Evolutionary conservation across 805 yeast genomes (phyloP).

Genomic region (Clavispora carvajalis): DNA sequence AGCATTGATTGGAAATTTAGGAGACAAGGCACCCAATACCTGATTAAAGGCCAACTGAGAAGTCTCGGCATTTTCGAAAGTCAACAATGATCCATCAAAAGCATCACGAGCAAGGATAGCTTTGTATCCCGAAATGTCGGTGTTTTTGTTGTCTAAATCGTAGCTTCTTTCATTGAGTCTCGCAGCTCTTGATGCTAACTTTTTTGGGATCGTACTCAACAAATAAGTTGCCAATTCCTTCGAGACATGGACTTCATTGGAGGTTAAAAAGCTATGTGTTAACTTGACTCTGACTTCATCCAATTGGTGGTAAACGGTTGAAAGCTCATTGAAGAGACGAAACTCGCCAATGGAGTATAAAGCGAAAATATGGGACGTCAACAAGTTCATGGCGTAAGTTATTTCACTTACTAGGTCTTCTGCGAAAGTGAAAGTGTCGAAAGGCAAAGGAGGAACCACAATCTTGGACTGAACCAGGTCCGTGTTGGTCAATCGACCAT

Average conservation of each 20-base stretch:
- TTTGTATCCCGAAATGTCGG: slow-evolving; percentile 61
- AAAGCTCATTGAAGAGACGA: slow-evolving; percentile 52
- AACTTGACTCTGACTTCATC: slow-evolving; percentile 56
- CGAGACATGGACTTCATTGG: slow-evolving; percentile 45
- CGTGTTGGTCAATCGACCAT: slow-evolving; percentile 12
- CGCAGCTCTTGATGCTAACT: slow-evolving; percentile 41
- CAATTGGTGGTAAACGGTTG: slow-evolving; percentile 48
- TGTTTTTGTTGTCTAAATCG: slow-evolving; percentile 35
- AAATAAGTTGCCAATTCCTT: slow-evolving; percentile 48
- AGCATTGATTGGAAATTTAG: slow-evolving; percentile 57
- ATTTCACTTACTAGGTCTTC: slow-evolving; percentile 49
- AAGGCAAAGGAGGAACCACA: slow-evolving; percentile 50
- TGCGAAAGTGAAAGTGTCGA: slow-evolving; percentile 38
- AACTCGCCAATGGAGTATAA: slow-evolving; percentile 69
- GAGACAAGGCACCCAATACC: slow-evolving; percentile 63
- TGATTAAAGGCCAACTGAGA: slow-evolving; percentile 63
- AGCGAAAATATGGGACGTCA: slow-evolving; percentile 62
- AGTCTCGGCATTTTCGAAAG: slow-evolving; percentile 40
- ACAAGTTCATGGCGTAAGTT: slow-evolving; percentile 48
- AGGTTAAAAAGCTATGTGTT: slow-evolving; percentile 46
- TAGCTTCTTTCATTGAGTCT: slow-evolving; percentile 35
- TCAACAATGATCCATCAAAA: slow-evolving; percentile 51
- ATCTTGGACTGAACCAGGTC: slow-evolving; percentile 8
- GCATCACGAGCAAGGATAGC: slow-evolving; percentile 63
- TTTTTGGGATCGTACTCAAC: slow-evolving; percentile 56